Conservation (phyloP, 1,139 yeast genomes). For the Candida sojae region DNA sequence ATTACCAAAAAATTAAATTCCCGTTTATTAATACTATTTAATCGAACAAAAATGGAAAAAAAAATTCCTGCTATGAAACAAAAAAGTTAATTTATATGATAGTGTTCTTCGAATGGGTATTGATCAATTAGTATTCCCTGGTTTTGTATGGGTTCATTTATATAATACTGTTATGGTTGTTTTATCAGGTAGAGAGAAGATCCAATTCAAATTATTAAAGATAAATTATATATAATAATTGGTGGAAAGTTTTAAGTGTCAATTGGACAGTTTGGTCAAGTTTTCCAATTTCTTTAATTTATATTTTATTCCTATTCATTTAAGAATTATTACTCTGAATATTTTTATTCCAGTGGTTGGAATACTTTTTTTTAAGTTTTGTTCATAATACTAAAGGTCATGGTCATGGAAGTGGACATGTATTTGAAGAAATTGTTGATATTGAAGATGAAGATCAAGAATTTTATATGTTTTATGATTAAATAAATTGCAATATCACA, state of each 20-base stretch:
- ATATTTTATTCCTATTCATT: constrained; percentile 42
- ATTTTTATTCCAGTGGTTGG: constrained; percentile 48
- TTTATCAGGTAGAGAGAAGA: constrained; percentile 39
- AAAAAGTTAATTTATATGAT: constrained; percentile 29
- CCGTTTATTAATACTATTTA: constrained; percentile 31
- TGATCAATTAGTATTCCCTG: constrained; percentile 40
- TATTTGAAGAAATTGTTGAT: constrained; percentile 42
- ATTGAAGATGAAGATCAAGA: constrained; percentile 35
- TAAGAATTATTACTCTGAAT: constrained; percentile 40
- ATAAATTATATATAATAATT: constrained; percentile 37
- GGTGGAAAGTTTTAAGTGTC: constrained; percentile 47
- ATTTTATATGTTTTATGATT: constrained; percentile 29
- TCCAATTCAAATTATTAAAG: constrained; percentile 33
- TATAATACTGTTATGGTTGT: constrained; percentile 44
- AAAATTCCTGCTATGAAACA: constrained; percentile 14
- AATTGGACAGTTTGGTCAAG: constrained; percentile 50
- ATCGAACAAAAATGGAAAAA: constrained; percentile 11
- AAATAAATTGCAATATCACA: neutral
- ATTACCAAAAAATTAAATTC: constrained; percentile 49
- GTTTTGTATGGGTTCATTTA: constrained; percentile 46
- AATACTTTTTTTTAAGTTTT: constrained; percentile 46
- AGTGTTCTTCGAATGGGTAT: constrained; percentile 35
- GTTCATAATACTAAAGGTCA: constrained; percentile 49
- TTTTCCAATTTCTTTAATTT: constrained; percentile 42
- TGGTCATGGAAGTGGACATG: constrained; percentile 38